Evolutionary conservation across 2,329 filamentous ascomycete species (phyloP), one percentile per base, ranked within the genome.

Genomic region (Paecilomyces variotii): DNA sequence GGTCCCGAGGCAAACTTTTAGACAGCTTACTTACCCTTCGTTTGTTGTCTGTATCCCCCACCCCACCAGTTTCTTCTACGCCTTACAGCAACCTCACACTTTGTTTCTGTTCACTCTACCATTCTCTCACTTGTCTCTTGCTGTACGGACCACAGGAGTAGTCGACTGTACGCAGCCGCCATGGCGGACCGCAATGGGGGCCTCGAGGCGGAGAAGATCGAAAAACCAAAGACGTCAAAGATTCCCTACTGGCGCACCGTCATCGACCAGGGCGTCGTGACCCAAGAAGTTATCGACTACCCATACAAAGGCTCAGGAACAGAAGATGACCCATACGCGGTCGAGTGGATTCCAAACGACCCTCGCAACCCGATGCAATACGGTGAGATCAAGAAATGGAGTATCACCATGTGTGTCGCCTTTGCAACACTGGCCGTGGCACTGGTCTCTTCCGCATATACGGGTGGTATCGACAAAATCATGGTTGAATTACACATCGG

Each of bases 261-360:
- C 7, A 53, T 63, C 32, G 66, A 73, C 32, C 70, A 71, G 10
- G 71, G 70, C 19, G 69, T 65, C 3, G 63, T 74, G 50, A 74
- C 72, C 10, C 71, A 72, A 55, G 72, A 73, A 55, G 65, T 74
- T 7, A 62, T 68, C 39, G 69, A 73, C 57, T 61, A 68, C 49
- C 61, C 60, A 14, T 74, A 70, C 56, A 61, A 67, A 45, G 77
- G 77, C 24, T 70, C 69, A 0, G 77, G 77, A 0, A 78, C 75
- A 0, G 68, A 73, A 27, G 66, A 72, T 1, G 75, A 78, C 61
- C 77, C 77, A 0, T 79, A 71, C 62, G 66, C 72, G n/a, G 72
- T 79, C 14, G 68, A 74, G 56, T 79, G 72, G 68, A 72, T 78
- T 50, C 71, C 74, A 5, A 63, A 74, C 54, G 77, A 79, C 57